Percentiles rank a stretch among this genome's conserved stretches.
phyloP scores from a whole-genome alignment of 2,329 filamentous ascomycete genomes.

The Aspergillus glaucus region DNA sequence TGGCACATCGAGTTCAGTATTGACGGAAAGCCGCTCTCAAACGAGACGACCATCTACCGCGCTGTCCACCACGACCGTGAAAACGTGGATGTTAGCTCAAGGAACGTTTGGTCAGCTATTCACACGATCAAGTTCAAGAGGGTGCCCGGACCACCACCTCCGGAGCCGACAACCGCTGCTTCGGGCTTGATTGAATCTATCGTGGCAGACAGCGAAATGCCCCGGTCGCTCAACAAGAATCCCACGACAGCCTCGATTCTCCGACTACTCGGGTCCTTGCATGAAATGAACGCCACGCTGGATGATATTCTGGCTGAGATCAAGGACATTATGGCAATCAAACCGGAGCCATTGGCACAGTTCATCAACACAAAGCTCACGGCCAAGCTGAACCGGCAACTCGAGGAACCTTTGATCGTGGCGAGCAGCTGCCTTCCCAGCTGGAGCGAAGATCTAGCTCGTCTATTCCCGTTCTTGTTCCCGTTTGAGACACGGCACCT shows the following conservation, averaged over 20 bases:
- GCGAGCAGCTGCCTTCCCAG: slow-evolving; percentile 92
- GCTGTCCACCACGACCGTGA: slow-evolving; percentile 71
- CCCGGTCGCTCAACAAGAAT: slow-evolving; percentile 74
- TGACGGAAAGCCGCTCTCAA: slow-evolving; percentile 73
- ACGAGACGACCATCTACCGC: slow-evolving; percentile 92
- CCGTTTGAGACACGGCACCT: slow-evolving; percentile 96
- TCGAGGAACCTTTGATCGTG: slow-evolving; percentile 94
- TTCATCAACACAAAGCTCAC: slow-evolving; percentile 99
- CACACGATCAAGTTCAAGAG: slow-evolving; percentile 90
- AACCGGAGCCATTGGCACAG: slow-evolving; percentile 77
- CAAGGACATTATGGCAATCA: slow-evolving; percentile 63
- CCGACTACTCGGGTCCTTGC: slow-evolving; percentile 78
- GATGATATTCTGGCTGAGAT: slow-evolving; percentile 83
- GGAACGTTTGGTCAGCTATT: slow-evolving; percentile 82
- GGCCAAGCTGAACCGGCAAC: slow-evolving; percentile 90
- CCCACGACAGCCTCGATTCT: slow-evolving; percentile 82
- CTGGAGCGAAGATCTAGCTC: slow-evolving; percentile 92
- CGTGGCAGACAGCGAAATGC: slow-evolving; percentile 56
- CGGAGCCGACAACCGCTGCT: slow-evolving; percentile 61
- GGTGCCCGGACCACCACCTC: slow-evolving; percentile 72
- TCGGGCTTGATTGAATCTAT: slow-evolving; percentile 44
- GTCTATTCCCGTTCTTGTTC: slow-evolving; percentile 92
- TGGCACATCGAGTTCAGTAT: slow-evolving; percentile 98
- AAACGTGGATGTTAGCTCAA: slow-evolving; percentile 54
- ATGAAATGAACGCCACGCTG: slow-evolving; percentile 86